Evolutionary conservation across 495 filamentous ascomycete species (phyloP).

Genomic region (Cenococcum geophilum): DNA sequence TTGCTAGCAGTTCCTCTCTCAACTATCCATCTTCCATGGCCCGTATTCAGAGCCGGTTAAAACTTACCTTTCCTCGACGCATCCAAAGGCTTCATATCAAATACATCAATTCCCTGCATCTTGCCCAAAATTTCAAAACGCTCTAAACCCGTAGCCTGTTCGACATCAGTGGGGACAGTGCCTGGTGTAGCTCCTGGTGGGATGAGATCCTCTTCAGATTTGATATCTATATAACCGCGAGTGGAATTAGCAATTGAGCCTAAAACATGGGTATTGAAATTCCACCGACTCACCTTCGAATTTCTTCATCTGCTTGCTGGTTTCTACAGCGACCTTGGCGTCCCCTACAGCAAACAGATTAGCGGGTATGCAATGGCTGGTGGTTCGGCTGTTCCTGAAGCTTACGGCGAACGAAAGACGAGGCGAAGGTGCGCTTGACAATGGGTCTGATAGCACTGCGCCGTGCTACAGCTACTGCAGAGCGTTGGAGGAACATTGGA

Average conservation of each 20-base stretch:
- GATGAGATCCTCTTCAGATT: constrained; percentile 70
- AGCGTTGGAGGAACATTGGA: constrained; percentile 76
- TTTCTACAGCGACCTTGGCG: constrained; percentile 12
- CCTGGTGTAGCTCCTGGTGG: constrained; percentile 74
- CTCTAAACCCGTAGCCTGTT: constrained; percentile 94
- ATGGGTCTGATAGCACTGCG: constrained; percentile 59
- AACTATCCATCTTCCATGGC: not conserved
- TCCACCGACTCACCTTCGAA: not conserved
- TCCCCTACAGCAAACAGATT: constrained; percentile 22
- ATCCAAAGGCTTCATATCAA: constrained; percentile 96
- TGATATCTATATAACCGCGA: constrained; percentile 59
- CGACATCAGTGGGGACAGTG: constrained; percentile 83
- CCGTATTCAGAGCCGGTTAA: not conserved
- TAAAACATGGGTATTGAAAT: constrained; percentile 2
- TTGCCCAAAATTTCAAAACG: constrained; percentile 98
- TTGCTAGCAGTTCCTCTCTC: not conserved
- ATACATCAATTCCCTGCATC: constrained; percentile 96
- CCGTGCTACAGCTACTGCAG: constrained; percentile 64
- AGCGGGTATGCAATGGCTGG: not conserved
- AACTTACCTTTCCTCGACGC: constrained; percentile 72
- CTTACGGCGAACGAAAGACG: constrained; percentile 54
- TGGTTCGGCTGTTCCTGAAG: constrained; percentile 22
- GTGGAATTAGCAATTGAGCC: not conserved
- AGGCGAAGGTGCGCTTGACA: constrained; percentile 53
- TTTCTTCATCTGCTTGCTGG: constrained; percentile 29